Evolutionary conservation across 2,329 filamentous ascomycete species (phyloP).

Genomic region (Sarocladium brachiariae): DNA sequence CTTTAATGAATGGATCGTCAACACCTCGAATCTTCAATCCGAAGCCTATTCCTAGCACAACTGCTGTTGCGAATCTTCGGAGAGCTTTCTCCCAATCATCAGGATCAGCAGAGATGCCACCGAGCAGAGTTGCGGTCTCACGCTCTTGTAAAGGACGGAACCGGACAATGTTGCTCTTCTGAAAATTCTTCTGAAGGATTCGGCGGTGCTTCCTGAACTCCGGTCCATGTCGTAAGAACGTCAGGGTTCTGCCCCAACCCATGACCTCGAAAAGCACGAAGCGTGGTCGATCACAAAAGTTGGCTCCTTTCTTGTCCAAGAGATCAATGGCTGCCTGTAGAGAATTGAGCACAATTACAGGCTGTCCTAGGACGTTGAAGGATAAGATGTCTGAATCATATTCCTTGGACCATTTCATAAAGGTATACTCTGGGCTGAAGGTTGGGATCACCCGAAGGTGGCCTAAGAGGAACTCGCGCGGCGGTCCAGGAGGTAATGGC

Average conservation of each 20-base stretch:
- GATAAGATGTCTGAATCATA: constrained; percentile 37
- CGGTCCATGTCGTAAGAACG: constrained; percentile 36
- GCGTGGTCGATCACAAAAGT: constrained; percentile 37
- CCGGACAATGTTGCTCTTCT: constrained; percentile 27
- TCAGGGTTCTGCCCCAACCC: constrained; percentile 40
- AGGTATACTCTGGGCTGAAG: constrained; percentile 24
- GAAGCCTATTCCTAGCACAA: constrained; percentile 37
- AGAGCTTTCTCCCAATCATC: constrained; percentile 30
- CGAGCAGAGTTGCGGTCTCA: constrained; percentile 24
- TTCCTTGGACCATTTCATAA: constrained; percentile 29
- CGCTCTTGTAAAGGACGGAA: constrained; percentile 28
- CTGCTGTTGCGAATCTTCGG: constrained; percentile 31
- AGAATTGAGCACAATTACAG: constrained; percentile 37
- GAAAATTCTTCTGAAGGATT: constrained; percentile 36
- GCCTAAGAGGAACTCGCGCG: constrained; percentile 33
- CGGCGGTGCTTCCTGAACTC: constrained; percentile 36
- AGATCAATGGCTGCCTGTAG: constrained; percentile 34
- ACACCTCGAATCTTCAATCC: constrained; percentile 31
- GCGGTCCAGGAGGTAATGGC: constrained; percentile 26
- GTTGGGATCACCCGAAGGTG: constrained; percentile 35
- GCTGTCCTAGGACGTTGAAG: constrained; percentile 26
- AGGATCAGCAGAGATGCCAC: constrained; percentile 24
- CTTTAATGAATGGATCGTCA: constrained; percentile 32
- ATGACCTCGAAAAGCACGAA: constrained; percentile 36
- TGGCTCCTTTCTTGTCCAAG: constrained; percentile 36